Conservation (phyloP, 129 eudicot species). For the Scalesia atractyloides region DNA sequence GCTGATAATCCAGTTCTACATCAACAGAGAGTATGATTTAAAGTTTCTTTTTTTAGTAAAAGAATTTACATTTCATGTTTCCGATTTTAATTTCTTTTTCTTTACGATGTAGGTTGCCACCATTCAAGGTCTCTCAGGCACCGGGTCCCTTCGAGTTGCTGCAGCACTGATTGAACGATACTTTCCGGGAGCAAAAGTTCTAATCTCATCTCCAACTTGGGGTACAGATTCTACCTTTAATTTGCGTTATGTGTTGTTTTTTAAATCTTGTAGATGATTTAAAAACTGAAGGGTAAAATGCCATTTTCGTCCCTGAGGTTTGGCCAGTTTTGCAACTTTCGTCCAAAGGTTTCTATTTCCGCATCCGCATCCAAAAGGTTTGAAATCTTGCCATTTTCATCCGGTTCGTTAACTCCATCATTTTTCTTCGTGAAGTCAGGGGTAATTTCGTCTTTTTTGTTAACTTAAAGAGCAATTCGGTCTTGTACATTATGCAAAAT, state of each 20-base stretch:
- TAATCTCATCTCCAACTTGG: slow-evolving; percentile 97
- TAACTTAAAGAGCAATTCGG: too few relatives aligned
- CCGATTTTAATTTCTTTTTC: not conserved
- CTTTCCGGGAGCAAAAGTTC: slow-evolving; percentile 90
- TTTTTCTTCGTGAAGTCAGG: too few relatives aligned
- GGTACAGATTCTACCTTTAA: slow-evolving; percentile 47
- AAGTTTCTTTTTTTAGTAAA: slow-evolving; percentile 15
- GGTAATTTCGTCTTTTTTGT: too few relatives aligned
- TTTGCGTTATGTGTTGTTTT: slow-evolving; percentile 5
- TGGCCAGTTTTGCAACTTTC: too few relatives aligned
- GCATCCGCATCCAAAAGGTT: too few relatives aligned
- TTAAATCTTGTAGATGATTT: not conserved
- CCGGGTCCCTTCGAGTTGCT: slow-evolving; percentile 98
- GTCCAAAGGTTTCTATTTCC: too few relatives aligned
- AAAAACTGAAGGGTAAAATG: too few relatives aligned
- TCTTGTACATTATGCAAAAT: too few relatives aligned
- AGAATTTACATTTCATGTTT: slow-evolving; percentile 9
- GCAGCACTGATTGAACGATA: slow-evolving; percentile 93
- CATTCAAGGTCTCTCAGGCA: slow-evolving; percentile 96
- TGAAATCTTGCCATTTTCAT: too few relatives aligned
- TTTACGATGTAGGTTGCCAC: slow-evolving; percentile 74
- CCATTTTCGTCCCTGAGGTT: too few relatives aligned
- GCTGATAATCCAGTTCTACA: slow-evolving; percentile 74
- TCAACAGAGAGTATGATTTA: slow-evolving; percentile 65
- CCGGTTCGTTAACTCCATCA: too few relatives aligned